Conservation (phyloP, 2,329 filamentous ascomycete genomes). For the Ophiocordyceps camponoti-rufipedis region DNA sequence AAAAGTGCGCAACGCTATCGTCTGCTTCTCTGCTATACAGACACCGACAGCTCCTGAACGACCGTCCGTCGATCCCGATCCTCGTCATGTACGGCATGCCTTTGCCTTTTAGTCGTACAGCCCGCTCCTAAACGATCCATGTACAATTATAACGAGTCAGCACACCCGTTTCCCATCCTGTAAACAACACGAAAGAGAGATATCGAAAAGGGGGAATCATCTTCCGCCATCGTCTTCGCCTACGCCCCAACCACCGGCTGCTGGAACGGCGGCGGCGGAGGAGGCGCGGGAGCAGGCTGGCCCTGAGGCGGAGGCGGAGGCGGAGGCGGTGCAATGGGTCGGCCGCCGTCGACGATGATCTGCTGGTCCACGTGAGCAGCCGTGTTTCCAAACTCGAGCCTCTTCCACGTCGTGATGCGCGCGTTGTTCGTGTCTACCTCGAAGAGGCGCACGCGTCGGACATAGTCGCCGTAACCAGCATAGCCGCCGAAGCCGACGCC, state of each 20-base stretch:
- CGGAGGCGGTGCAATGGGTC: slow-evolving; percentile 15
- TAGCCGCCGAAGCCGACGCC: slow-evolving; percentile 89
- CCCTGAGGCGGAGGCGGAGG: slow-evolving; percentile 3
- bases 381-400: slow-evolving; percentile 51
- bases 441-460: slow-evolving; percentile 72
- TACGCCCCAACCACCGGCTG: neutral
- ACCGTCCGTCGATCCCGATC: no score
- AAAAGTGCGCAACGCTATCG: no score
- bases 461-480: slow-evolving; percentile 72
- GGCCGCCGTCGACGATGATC: slow-evolving; percentile 46
- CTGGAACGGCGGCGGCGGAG: slow-evolving; percentile 1
- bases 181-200: neutral
- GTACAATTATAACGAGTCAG: neutral
- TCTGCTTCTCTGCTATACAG: no score
- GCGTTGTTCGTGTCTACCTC: slow-evolving; percentile 87
- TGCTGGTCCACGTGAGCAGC: slow-evolving; percentile 40
- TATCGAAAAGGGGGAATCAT: no score
- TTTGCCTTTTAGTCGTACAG: neutral
- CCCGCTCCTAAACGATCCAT: neutral
- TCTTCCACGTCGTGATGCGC: slow-evolving; percentile 80
- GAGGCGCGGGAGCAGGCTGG: slow-evolving; percentile 1
- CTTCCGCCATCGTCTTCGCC: neutral
- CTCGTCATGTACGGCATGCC: neutral
- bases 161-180: neutral
- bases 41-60: no score